These are phyloP conservation scores for Prunus campanulata DNA, from an alignment of 306 rosid species.

Conservation along the genomic window DNA sequence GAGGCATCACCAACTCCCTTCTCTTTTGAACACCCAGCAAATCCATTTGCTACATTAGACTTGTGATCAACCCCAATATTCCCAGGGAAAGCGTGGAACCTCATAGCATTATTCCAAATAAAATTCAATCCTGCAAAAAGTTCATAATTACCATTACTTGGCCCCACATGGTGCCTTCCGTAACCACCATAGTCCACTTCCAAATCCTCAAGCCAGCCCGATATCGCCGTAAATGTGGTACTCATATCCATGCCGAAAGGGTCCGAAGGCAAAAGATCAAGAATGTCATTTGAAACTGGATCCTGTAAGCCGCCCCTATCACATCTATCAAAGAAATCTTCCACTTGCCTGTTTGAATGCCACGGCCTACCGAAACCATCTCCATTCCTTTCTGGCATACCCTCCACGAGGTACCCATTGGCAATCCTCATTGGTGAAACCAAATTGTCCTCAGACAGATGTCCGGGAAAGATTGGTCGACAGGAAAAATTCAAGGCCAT, in stretches of 20 bases:
- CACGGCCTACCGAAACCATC: constrained; percentile 55
- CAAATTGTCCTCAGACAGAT: constrained; percentile 43
- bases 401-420: constrained; percentile 55
- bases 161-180: constrained; percentile 39
- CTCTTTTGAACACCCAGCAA: constrained; percentile 30
- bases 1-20: constrained; percentile 35
- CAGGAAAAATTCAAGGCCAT: constrained; percentile 61
- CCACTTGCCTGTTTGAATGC: constrained; percentile 48
- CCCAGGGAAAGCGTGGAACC: constrained; percentile 50
- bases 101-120: constrained; percentile 57
- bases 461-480: constrained; percentile 40
- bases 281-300: constrained; percentile 59
- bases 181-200: constrained; percentile 59
- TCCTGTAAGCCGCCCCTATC: constrained; percentile 61
- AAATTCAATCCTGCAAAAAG: constrained; percentile 65
- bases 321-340: constrained; percentile 55
- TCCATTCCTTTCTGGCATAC: constrained; percentile 49
- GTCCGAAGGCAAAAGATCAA: constrained; percentile 88
- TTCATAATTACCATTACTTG: constrained; percentile 39
- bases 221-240: constrained; percentile 69
- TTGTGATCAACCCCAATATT: constrained; percentile 28
- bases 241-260: constrained; percentile 81
- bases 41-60: constrained; percentile 18
- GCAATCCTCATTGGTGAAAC: constrained; percentile 60
- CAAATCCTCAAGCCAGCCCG: constrained; percentile 84